Base-by-base conservation (phyloP, 495 filamentous ascomycete genomes). In the Penicillium pulvis region DNA sequence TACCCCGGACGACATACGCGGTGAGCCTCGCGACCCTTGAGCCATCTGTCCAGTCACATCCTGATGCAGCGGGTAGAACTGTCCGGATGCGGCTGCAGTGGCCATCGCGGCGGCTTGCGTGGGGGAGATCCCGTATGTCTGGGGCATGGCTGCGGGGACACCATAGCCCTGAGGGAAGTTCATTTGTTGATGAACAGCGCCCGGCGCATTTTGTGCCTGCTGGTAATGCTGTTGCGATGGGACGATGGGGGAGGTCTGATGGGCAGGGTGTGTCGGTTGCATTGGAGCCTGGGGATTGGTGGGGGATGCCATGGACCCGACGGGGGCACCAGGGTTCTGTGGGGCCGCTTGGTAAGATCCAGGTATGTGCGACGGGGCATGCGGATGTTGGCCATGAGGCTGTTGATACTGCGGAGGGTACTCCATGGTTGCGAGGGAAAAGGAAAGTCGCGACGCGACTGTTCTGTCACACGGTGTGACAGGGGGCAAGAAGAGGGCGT, bases 81-180 rank as follows among this genome's bases (percentile, higher is more conserved):
- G 78, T 7, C 81, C 81, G 14, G 81, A 81, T 1, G 81, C 81
- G 7, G 81, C 81, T 12, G 81, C 81, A 4, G 80, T 84, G 12
- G 81, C 81, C 79, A 83, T 84, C 7, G 81, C 81, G 54, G 81
- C 81, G 14, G 80, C 79, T 62, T 82, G 79, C 3, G 74, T 76
- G n/a, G 79, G 70, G 31, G 81, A 81, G 53, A 82, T 79, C 11
- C 76, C 78, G 56, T 82, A 82, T 53, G 61, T 59, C 53, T 79
- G 77, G 6, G 75, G 75, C 77, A 84, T 83, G 19, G 72, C 71
- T 0, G 76, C 49, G 10, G 79, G 59, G 30, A 81, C 79, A 17
- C 75, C 78, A 56, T 82, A 83, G 8, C 78, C 66, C 57, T 79
- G 81, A 16, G 81, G 75, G 58, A 83, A 84, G 50, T 71, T 81